These are phyloP conservation scores for Leccinum pachyderme DNA, from an alignment of 1,284 basidiomycete species.

Conservation along the genomic window DNA sequence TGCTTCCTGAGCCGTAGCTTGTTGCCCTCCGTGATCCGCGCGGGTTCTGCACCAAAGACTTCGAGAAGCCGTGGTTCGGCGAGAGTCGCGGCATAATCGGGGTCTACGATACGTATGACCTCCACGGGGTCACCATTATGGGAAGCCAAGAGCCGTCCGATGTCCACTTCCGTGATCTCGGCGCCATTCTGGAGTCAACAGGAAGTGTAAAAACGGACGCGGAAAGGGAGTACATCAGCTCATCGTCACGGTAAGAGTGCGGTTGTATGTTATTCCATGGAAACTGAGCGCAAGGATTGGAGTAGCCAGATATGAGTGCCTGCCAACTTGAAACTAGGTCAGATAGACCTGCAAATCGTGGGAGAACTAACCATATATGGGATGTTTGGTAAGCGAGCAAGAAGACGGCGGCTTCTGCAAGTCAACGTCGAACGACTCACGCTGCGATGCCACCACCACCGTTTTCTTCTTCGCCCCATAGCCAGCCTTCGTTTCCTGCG, in stretches of 20 bases:
- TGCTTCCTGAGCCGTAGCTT: conserved; percentile 19
- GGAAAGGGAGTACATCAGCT: not conserved
- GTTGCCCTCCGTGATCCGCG: conserved; percentile 27
- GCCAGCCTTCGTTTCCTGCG: conserved; percentile 52
- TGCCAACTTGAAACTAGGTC: too few species aligned
- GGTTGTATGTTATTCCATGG: not conserved
- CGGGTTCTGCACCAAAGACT: conserved; percentile 10
- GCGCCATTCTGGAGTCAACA: not conserved
- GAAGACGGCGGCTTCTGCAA: conserved; percentile 12
- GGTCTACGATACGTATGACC: conserved; percentile 18
- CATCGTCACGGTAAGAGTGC: not conserved
- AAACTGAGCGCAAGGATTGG: too few species aligned
- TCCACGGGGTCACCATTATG: conserved; percentile 19
- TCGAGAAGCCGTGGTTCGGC: conserved; percentile 21
- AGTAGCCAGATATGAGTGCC: too few species aligned
- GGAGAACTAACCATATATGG: conserved; percentile 5
- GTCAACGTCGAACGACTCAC: conserved; percentile 7
- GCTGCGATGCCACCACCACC: conserved; percentile 42
- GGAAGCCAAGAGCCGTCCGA: conserved; percentile 8
- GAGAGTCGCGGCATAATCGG: conserved; percentile 12
- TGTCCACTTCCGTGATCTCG: not conserved
- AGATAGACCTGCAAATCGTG: too few species aligned
- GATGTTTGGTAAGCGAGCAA: conserved; percentile 13
- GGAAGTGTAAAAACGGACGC: not conserved
- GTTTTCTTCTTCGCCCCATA: conserved; percentile 35